Base-by-base conservation (phyloP, 1,284 basidiomycete genomes). In the Sphaerobolus stellatus region DNA sequence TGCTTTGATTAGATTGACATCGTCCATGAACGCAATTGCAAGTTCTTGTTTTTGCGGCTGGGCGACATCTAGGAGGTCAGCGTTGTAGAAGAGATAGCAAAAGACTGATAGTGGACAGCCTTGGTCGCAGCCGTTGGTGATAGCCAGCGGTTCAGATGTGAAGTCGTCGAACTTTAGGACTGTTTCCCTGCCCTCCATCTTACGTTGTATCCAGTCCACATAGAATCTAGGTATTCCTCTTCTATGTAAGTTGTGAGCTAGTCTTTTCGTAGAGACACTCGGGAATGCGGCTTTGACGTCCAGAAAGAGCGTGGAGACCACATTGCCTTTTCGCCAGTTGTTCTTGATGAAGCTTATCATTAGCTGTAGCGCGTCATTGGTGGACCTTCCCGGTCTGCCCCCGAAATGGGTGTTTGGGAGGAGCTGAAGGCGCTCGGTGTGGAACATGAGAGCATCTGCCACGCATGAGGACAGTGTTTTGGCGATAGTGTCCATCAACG, bases 401-500 rank as follows among this genome's bases (percentile, higher is more conserved):
- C 59, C 51, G 27, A 56, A 56, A n/a, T 57, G 59, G 13, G 40
- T 43, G 9, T 7, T 22, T 0, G 51, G 52, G 3, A 62, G 11
- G 0, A 61, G 28, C 33, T 33, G 30, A 18, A 45, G 38, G 11
- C 20, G 5, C 5, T 45, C 41, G 1, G 34, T 24, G 11, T 45
- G 13, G 5, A 22, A 44, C 4, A 38, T 20, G 16, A 61, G 7
- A 7, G n/a, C 36, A 5, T 38, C 36, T 38, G 58, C 27, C 2
- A 55, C 22, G 31, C 58, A 28, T 25, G 38, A 44, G 18, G 60
- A 54, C 5, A 60, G 34, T 2, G 58, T 31, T 34, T 61, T 61
- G 11, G 41, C 44, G 1, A 60, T 44, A n/a, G 47, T 51, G 4
- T 58, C 41, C 16, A 58, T 50, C 20, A 61, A 58, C 13, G 48